These are phyloP conservation scores for Naganishia albida DNA, from an alignment of 1,284 basidiomycete genomes.

Conservation along the genomic window DNA sequence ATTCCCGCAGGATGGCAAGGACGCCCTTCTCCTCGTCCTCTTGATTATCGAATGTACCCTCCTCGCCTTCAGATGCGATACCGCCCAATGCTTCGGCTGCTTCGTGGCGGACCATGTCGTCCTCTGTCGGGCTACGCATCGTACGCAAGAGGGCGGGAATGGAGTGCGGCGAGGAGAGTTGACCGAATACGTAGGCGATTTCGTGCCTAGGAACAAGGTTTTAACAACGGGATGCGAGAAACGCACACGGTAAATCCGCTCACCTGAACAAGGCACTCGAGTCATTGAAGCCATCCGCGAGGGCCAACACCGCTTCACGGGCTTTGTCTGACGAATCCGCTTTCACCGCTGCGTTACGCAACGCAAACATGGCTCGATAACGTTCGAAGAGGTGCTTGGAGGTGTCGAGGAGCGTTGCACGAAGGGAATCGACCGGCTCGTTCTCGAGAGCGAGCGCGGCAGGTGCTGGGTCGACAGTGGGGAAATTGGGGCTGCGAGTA, in stretches of 20 bases:
- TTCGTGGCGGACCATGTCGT: conserved; percentile 98
- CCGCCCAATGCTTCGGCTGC: conserved; percentile 97
- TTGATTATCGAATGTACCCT: conserved; percentile 37
- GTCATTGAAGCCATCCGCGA: conserved; percentile 85
- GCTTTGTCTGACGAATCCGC: conserved; percentile 29
- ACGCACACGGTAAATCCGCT: conserved; percentile 40
- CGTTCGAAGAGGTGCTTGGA: conserved; percentile 81
- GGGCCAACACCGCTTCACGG: conserved; percentile 75
- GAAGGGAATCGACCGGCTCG: conserved; percentile 58
- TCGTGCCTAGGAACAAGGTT: conserved; percentile 69
- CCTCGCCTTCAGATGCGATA: conserved; percentile 77
- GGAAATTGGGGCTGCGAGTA: conserved; percentile 63
- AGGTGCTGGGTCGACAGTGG: conserved; percentile 95
- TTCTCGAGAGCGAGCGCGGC: conserved; percentile 45
- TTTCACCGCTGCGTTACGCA: conserved; percentile 75
- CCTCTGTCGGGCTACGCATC: conserved; percentile 71
- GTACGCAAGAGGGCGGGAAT: conserved; percentile 82
- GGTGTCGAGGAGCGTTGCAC: conserved; percentile 67
- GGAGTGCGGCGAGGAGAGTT: conserved; percentile 84
- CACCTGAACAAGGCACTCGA: conserved; percentile 88
- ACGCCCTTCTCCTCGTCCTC: conserved; percentile 60
- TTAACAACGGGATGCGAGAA: no score
- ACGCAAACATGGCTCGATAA: conserved; percentile 97
- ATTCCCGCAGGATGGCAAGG: conserved; percentile 79
- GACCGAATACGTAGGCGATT: conserved; percentile 97